Percentiles rank a stretch among this genome's conserved stretches.
Conservation (phyloP, 495 filamentous ascomycete genomes). For the Sporormia fimetaria region DNA sequence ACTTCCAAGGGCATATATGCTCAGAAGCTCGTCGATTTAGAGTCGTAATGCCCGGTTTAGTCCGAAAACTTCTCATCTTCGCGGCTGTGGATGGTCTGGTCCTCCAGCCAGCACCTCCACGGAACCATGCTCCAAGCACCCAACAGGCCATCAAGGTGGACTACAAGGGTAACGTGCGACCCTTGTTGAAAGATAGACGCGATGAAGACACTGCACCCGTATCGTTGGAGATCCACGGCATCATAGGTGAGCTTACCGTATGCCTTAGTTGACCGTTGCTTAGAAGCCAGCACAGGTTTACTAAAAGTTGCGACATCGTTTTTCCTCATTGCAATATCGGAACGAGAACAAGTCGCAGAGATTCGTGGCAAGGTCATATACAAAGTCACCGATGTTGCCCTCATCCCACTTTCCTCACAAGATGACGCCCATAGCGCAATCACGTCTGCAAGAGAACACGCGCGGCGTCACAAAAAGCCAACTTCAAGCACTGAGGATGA, state of each 20-base stretch:
- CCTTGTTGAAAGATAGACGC: slow-evolving; percentile 32
- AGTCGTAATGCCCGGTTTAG: slow-evolving; percentile 56
- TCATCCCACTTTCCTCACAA: slow-evolving; percentile 74
- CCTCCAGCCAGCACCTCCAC: slow-evolving; percentile 52
- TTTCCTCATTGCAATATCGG: slow-evolving; percentile 74
- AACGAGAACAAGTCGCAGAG: slow-evolving; percentile 77
- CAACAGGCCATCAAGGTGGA: slow-evolving; percentile 51
- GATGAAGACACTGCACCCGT: slow-evolving; percentile 34
- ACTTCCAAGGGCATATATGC: too few species aligned
- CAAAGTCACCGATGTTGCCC: slow-evolving; percentile 68
- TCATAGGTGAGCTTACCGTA: slow-evolving; percentile 72
- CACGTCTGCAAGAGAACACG: slow-evolving; percentile 45
- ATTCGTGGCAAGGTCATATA: slow-evolving; percentile 74
- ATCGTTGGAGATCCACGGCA: slow-evolving; percentile 65
- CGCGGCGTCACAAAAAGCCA: slow-evolving; percentile 34
- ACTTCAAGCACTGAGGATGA: slow-evolving; percentile 24
- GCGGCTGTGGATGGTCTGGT: slow-evolving; percentile 80
- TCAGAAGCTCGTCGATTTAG: too few species aligned
- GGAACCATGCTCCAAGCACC: slow-evolving; percentile 31
- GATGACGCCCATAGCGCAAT: slow-evolving; percentile 62
- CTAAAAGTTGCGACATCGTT: slow-evolving; percentile 43
- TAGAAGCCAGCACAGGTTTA: slow-evolving; percentile 50
- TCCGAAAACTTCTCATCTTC: slow-evolving; percentile 67
- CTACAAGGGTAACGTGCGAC: slow-evolving; percentile 53
- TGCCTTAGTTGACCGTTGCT: too few species aligned